Conservation (phyloP, 176 grass and related monocot genomes). For the Urochloa ruziziensis region DNA sequence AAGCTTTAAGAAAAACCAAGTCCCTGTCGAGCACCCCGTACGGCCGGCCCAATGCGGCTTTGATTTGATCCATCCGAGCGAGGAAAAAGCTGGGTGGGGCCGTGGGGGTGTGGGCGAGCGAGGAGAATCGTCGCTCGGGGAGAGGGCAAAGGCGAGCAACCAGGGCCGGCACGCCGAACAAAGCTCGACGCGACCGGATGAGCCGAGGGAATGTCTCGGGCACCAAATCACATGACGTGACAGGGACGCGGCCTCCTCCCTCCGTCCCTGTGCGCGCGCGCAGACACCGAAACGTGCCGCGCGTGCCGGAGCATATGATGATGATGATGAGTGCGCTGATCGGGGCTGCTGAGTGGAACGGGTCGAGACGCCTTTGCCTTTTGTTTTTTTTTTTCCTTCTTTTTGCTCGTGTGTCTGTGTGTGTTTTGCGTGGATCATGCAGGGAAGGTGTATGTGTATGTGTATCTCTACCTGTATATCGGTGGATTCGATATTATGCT, state of each 20-base stretch:
- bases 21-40: neutral
- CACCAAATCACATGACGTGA: constrained; percentile 14
- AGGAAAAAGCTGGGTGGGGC: neutral
- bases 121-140: neutral
- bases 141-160: neutral
- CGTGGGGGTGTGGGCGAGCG: neutral
- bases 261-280: no score
- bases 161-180: neutral
- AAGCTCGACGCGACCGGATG: neutral
- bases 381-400: neutral
- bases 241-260: neutral
- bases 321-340: neutral
- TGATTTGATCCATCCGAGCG: neutral
- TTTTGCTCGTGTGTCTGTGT: neutral
- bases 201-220: neutral
- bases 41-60: neutral
- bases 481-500: neutral
- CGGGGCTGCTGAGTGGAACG: neutral
- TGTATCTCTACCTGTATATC: neutral
- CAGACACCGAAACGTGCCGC: constrained; percentile 22
- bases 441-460: no score
- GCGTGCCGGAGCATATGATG: neutral
- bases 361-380: neutral
- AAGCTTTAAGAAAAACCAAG: neutral
- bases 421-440: constrained; percentile 9